Percentiles rank a stretch among this genome's conserved stretches.
These are phyloP conservation scores for Hanseniaspora jakobsenii DNA, from an alignment of 805 yeast genomes.

Conservation along the genomic window DNA sequence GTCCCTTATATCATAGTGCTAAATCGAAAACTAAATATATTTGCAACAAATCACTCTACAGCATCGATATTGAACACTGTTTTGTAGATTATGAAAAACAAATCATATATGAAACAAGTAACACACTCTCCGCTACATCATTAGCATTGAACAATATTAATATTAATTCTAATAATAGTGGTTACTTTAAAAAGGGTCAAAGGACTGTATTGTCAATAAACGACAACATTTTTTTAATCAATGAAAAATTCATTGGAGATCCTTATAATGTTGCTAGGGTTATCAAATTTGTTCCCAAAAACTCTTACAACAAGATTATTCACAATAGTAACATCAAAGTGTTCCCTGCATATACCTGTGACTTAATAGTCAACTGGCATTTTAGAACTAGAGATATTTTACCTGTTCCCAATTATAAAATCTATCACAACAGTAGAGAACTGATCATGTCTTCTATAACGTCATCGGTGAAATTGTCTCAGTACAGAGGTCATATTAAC, in stretches of 20 bases:
- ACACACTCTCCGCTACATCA: no score
- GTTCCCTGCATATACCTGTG: conserved; percentile 41
- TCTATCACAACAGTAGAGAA: conserved; percentile 20
- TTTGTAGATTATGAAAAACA: conserved; percentile 6
- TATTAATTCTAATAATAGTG: no score
- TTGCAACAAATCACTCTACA: neutral
- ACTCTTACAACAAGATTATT: conserved; percentile 20
- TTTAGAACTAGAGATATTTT: conserved; percentile 79
- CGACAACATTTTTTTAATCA: conserved; percentile 68
- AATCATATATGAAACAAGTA: neutral
- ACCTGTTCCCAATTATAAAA: conserved; percentile 29
- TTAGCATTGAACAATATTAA: no score
- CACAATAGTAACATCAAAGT: conserved; percentile 19
- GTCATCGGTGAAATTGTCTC: neutral
- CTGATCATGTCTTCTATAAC: conserved; percentile 5
- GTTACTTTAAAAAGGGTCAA: no score
- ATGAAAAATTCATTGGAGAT: conserved; percentile 80
- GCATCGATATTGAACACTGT: neutral
- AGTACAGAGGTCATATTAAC: conserved; percentile 9
- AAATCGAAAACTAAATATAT: neutral
- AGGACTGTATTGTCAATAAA: conserved; percentile 23
- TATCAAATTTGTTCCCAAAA: conserved; percentile 48
- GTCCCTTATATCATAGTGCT: neutral
- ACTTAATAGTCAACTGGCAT: conserved; percentile 76
- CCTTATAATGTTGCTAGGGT: conserved; percentile 83